phyloP scores from a whole-genome alignment of 2,329 filamentous ascomycete genomes.

The Achaetomium macrosporum region DNA sequence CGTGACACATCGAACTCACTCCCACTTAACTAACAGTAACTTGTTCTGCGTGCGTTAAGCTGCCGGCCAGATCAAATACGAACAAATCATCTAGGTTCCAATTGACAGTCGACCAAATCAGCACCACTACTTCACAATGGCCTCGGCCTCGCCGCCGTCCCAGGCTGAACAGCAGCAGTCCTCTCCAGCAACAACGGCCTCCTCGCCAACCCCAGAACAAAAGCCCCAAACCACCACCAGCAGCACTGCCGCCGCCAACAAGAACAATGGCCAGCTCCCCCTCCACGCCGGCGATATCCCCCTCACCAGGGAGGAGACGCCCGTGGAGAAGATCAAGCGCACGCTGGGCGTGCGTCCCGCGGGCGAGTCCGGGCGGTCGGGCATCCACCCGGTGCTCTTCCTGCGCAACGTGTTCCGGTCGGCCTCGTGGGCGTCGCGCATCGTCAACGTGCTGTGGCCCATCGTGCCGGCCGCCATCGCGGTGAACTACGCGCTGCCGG shows the following conservation, averaged over 20 bases:
- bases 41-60: no score
- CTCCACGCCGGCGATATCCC: constrained; percentile 5
- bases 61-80: no score
- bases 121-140: background rate
- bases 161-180: background rate
- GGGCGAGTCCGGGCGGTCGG: constrained; percentile 63
- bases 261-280: constrained; percentile 1
- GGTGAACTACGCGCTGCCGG: constrained; percentile 40
- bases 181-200: background rate
- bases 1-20: background rate
- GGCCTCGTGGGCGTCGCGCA: constrained; percentile 55
- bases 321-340: constrained; percentile 1
- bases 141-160: background rate
- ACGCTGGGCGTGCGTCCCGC: constrained; percentile 30
- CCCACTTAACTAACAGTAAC: no score
- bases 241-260: background rate
- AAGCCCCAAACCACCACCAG: background rate
- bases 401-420: constrained; percentile 58
- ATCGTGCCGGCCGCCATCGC: constrained; percentile 66
- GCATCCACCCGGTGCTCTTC: constrained; percentile 60
- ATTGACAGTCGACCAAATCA: background rate
- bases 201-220: constrained; percentile 2
- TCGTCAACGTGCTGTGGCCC: constrained; percentile 69
- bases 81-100: no score
- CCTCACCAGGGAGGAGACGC: constrained; percentile 5